phyloP scores from a whole-genome alignment of 164 flowering plant genomes.

The Umbellularia californica region DNA sequence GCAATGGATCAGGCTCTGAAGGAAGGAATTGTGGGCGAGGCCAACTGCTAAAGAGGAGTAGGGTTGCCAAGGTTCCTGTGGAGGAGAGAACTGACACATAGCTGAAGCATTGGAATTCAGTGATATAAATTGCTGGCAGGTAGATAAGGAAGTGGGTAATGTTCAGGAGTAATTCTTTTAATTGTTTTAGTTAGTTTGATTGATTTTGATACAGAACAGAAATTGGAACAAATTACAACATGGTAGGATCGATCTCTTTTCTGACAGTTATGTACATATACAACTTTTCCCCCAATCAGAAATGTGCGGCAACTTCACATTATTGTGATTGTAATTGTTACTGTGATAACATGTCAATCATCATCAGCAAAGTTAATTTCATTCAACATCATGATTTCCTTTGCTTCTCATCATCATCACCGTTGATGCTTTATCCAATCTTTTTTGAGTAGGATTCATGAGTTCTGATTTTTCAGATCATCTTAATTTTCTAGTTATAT shows the following conservation, averaged over 20 bases:
- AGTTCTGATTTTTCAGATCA: too few relatives aligned
- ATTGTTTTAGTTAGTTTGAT: not conserved
- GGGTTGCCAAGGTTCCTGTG: conserved; percentile 28
- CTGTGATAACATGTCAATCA: not conserved
- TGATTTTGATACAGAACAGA: not conserved
- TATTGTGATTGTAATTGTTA: not conserved
- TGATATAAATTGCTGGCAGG: conserved; percentile 84
- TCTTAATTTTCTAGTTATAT: too few relatives aligned
- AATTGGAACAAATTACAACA: too few relatives aligned
- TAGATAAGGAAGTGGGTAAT: conserved; percentile 69
- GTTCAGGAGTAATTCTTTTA: conserved; percentile 44
- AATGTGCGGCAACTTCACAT: not conserved
- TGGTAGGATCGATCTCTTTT: not conserved
- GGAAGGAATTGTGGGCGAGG: conserved; percentile 94
- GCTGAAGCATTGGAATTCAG: conserved; percentile 65
- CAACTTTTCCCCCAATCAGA: not conserved
- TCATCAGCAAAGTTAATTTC: too few relatives aligned
- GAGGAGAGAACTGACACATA: conserved; percentile 42
- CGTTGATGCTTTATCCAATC: too few relatives aligned
- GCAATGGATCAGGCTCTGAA: conserved; percentile 90
- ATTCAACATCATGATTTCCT: too few relatives aligned
- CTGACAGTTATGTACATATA: not conserved
- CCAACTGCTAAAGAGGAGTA: conserved; percentile 69
- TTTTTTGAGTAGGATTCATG: too few relatives aligned
- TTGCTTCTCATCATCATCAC: too few relatives aligned